Evolutionary conservation across 805 yeast genomes (phyloP), one percentile per base, ranked within the genome.

Genomic region (Brettanomyces bruxellensis): DNA sequence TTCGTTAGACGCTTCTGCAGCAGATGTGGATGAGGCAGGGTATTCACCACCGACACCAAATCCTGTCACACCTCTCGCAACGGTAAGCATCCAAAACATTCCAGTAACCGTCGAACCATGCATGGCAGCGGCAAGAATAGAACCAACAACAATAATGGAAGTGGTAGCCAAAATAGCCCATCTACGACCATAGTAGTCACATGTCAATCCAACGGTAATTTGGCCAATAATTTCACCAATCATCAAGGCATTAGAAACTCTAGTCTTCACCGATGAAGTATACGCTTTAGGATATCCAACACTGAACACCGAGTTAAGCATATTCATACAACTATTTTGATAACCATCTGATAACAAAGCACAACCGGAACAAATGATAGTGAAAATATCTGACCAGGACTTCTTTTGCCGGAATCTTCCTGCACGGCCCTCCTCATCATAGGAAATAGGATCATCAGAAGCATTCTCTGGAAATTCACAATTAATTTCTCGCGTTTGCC

Each of bases 11-110:
- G 79, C 76, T 61, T 80, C 86, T 63, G 74, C 73, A 14, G 83
- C 82, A 30, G 78, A 66, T 8, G 81, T 76, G 5, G 83, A 79
- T 43, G 81, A 75, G 51, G 79, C 73, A 7, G 86, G 85, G 58
- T 80, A 80, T 56, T 80, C 86, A 34, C 83, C 85, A 50, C 85
- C 86, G 49, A 79, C 78, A 53, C 93, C 93, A 52, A 83, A 77
- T 40, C 93, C 95, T 42, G 83, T 78, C 8, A 82, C 71, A 55
- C 91, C 91, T 61, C 91, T 72, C 50, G 77, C 69, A n/a, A 84
- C 78, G 41, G 79, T 76, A 56, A 84, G 66, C 81, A 73, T 72
- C 79, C 79, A 74, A 49, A 75, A 68, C 65, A 74, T 61, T 7
- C 76, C 76, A 9, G 62, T 47, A n/a, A 45, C 44, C 14, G 78